Percentiles rank a stretch among this genome's conserved stretches.
These are phyloP conservation scores for Erodium moschatum DNA, from an alignment of 441 rosid species.

Conservation along the genomic window DNA sequence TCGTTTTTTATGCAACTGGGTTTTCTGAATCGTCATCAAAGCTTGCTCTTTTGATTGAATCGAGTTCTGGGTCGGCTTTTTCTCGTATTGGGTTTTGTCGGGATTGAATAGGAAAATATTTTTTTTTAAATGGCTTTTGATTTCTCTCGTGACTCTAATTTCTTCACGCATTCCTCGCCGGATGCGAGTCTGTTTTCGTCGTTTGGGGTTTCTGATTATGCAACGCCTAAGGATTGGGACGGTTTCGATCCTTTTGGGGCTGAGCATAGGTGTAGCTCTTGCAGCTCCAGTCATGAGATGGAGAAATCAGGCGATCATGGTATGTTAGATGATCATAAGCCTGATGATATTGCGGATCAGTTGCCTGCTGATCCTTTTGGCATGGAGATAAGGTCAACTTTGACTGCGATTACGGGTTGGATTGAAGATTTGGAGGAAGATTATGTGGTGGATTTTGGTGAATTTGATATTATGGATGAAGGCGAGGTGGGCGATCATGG, in stretches of 20 bases:
- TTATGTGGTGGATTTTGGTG: neutral
- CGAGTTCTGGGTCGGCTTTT: neutral
- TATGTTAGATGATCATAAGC: neutral
- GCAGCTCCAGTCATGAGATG: neutral
- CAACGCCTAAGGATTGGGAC: neutral
- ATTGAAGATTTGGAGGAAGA: neutral
- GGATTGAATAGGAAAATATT: no score
- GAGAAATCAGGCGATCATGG: neutral
- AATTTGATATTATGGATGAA: neutral
- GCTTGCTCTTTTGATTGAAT: neutral
- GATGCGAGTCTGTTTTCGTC: neutral
- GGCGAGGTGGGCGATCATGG: neutral
- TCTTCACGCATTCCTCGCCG: neutral
- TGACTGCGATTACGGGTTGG: neutral
- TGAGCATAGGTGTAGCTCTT: neutral
- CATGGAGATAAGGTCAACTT: conserved; percentile 2
- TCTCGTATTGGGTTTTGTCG: neutral
- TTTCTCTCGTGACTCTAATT: neutral
- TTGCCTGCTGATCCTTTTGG: neutral
- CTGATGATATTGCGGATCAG: neutral
- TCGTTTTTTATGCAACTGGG: neutral
- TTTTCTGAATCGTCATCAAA: neutral
- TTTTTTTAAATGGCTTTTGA: neutral
- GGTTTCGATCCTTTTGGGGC: neutral
- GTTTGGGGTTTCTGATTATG: neutral